Evolutionary conservation across 2,329 filamentous ascomycete species (phyloP).

Genomic region (Orbilia quercus): DNA sequence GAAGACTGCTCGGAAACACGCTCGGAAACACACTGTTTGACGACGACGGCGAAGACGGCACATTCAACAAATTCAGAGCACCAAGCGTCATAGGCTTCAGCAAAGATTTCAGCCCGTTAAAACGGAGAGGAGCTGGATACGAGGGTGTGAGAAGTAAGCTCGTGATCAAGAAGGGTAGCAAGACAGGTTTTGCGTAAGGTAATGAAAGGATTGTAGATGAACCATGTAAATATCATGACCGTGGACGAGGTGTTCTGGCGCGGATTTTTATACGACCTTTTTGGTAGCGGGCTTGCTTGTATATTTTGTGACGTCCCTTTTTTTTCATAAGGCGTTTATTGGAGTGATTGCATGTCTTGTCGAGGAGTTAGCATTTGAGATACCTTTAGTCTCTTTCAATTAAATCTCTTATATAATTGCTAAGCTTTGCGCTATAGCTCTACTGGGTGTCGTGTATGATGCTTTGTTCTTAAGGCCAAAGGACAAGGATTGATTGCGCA

Average conservation of each 20-base stretch:
- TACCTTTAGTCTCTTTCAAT: not conserved
- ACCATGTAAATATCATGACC: constrained; percentile 54
- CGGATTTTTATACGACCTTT: constrained; percentile 4
- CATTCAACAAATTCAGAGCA: constrained; percentile 50
- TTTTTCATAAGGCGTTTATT: constrained; percentile 29
- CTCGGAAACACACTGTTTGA: constrained; percentile 76
- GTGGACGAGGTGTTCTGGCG: constrained; percentile 45
- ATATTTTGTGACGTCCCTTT: constrained; percentile 16
- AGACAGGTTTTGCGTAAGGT: not conserved
- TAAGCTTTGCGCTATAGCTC: not conserved
- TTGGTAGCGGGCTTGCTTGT: constrained; percentile 22
- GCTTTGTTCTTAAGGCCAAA: too few relatives aligned
- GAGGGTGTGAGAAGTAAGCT: constrained; percentile 43
- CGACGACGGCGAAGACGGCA: constrained; percentile 72
- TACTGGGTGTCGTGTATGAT: too few relatives aligned
- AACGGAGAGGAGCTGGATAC: constrained; percentile 59
- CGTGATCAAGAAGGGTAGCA: constrained; percentile 38
- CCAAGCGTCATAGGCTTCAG: constrained; percentile 50
- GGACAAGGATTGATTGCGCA: too few relatives aligned
- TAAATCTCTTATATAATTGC: not conserved
- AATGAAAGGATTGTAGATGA: not conserved
- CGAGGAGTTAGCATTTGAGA: constrained; percentile 17
- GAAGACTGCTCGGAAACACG: constrained; percentile 74
- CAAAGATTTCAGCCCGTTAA: constrained; percentile 59
- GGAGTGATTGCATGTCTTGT: constrained; percentile 28